phyloP scores from a whole-genome alignment of 441 rosid genomes.

The Syzygium syzygioides region DNA sequence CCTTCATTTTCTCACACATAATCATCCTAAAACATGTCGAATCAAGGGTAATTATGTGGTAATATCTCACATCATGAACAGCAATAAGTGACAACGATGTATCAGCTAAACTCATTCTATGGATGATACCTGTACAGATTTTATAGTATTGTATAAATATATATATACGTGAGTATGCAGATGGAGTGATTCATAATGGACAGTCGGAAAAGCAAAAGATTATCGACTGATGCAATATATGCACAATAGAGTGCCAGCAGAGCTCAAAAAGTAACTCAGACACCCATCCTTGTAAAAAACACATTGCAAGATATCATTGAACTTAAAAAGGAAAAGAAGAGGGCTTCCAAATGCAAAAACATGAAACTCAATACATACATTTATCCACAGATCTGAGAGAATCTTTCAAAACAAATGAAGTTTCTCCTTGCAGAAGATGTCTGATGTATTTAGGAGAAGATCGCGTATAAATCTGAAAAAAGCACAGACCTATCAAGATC shows the following conservation, averaged over 20 bases:
- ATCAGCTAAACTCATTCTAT: neutral
- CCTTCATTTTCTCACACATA: neutral
- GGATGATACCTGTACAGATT: neutral
- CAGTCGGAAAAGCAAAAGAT: neutral
- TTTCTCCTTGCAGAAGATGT: neutral
- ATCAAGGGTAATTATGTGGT: neutral
- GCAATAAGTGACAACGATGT: neutral
- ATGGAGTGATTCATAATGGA: neutral
- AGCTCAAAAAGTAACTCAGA: neutral
- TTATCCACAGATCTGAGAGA: neutral
- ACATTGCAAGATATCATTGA: neutral
- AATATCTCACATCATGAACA: neutral
- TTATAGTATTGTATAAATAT: neutral
- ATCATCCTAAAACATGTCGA: neutral
- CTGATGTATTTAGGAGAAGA: neutral
- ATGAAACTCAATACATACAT: neutral
- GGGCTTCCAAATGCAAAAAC: neutral
- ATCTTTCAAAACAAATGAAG: neutral
- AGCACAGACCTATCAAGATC: neutral
- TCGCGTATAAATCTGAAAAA: neutral
- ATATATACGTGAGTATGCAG: neutral
- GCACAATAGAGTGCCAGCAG: neutral
- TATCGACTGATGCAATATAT: neutral
- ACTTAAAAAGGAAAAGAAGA: neutral
- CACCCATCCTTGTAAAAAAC: neutral